Percentiles rank a stretch among this genome's conserved stretches.
These are phyloP conservation scores for Ramalina intermedia DNA, from an alignment of 495 filamentous ascomycete species.

Conservation along the genomic window DNA sequence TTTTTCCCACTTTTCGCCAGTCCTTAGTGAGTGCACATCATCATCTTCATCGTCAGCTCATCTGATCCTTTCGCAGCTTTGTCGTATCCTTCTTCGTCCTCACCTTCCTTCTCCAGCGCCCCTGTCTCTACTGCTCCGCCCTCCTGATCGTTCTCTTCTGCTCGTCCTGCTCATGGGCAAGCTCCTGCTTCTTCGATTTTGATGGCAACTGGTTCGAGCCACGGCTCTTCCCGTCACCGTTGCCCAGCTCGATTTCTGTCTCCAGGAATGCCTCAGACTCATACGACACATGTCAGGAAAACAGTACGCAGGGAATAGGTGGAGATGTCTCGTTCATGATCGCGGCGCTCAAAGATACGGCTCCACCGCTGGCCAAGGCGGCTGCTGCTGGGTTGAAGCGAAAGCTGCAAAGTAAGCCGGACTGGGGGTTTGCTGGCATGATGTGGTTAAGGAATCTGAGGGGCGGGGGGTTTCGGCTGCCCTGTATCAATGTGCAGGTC, in stretches of 20 bases:
- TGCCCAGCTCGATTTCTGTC: conserved; percentile 11
- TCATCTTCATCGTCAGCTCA: background rate
- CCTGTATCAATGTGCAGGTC: conserved; percentile 71
- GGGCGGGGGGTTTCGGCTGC: conserved; percentile 64
- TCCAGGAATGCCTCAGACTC: conserved; percentile 6
- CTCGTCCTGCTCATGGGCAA: conserved; percentile 83
- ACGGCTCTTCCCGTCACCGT: conserved; percentile 28
- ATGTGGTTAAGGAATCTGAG: conserved; percentile 72
- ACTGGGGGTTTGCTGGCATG: conserved; percentile 73
- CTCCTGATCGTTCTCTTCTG: conserved; percentile 79
- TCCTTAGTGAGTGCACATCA: conserved; percentile 24
- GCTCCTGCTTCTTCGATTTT: conserved; percentile 78
- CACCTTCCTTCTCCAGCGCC: conserved; percentile 80
- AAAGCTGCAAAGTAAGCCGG: conserved; percentile 29
- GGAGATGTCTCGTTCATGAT: conserved; percentile 40
- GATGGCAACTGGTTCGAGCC: conserved; percentile 73
- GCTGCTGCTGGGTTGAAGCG: conserved; percentile 48
- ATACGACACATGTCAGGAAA: background rate
- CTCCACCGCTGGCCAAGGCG: conserved; percentile 48
- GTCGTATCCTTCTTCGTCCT: conserved; percentile 81
- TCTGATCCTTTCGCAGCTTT: conserved; percentile 62
- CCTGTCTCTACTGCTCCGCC: conserved; percentile 82
- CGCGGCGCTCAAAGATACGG: conserved; percentile 49
- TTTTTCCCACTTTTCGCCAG: conserved; percentile 57
- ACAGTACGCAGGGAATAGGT: conserved; percentile 21